A percentile compares a stretch with the other conserved stretches of the same genome.
Evolutionary conservation across 495 filamentous ascomycete species (phyloP).

Genomic region (Penicillium tannophilum): DNA sequence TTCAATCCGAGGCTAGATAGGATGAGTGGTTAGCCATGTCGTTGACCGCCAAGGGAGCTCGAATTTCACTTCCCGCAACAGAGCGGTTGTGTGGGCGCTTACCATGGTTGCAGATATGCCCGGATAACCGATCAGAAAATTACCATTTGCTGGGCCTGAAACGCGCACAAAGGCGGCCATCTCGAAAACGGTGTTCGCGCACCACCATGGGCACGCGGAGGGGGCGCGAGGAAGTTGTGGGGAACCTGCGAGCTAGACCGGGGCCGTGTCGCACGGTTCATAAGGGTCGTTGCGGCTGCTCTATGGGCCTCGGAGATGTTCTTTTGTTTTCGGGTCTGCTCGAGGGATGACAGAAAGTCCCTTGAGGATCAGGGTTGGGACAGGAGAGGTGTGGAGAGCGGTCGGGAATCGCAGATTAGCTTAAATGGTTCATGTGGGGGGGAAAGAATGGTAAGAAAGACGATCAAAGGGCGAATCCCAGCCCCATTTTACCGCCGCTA

Average conservation of each 20-base stretch:
- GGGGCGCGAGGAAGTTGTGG: conserved; percentile 35
- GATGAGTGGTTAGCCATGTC: conserved; percentile 4
- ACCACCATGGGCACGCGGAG: conserved; percentile 50
- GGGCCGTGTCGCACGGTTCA: conserved; percentile 34
- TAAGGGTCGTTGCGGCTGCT: conserved; percentile 26
- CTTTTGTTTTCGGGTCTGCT: not conserved
- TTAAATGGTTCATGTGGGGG: conserved; percentile 3
- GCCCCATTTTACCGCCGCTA: conserved; percentile 15
- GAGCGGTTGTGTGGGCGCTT: conserved; percentile 35
- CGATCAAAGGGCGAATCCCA: conserved; percentile 12
- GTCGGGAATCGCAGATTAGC: conserved; percentile 5
- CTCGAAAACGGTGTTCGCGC: conserved; percentile 43
- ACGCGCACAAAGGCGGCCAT: conserved; percentile 95
- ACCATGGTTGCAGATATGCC: conserved; percentile 98
- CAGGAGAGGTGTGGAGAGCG: conserved; percentile 14
- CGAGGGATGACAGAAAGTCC: not conserved
- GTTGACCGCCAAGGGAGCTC: not conserved
- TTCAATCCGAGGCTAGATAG: conserved; percentile 84
- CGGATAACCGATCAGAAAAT: conserved; percentile 94
- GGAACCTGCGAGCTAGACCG: conserved; percentile 34
- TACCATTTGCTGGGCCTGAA: conserved; percentile 95
- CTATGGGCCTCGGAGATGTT: not conserved
- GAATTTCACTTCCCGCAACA: not conserved
- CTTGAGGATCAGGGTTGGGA: not conserved
- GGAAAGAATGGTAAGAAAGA: conserved; percentile 4